Evolutionary conservation across 805 yeast species (phyloP), one percentile per base, ranked within the genome.

Genomic region (Kodamaea leandrae): DNA sequence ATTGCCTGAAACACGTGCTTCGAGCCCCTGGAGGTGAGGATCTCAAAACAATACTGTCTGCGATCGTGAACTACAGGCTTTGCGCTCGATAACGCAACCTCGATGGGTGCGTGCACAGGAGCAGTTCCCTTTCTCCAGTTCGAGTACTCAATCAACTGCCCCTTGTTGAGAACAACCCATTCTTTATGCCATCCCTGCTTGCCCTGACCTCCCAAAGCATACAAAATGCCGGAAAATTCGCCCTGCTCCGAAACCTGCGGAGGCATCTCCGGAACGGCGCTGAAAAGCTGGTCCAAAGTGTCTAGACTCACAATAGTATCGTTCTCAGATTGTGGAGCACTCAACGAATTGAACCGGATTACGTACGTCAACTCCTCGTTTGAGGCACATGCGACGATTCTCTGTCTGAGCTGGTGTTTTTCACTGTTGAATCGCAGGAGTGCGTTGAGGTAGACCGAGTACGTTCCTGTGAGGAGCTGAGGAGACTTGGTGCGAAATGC

Each of bases 111-210:
- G 47, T 79, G 74, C 46, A 86, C 77, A 13, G 80, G 69, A 21
- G 72, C 75, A 14, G 69, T 67, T 15, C 87, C 87, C 42, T 72
- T 77, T 51, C 90, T 76, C 93, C 95, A 88, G 60, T 87, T 89
- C 33, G 83, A 72, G 55, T 76, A 87, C 54, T 87, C 93, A 32
- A 72, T 68, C 30, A 88, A 63, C 43, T 71, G 74, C 2, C 91
- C 89, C n/a, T 78, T 76, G 10, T 76, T 73, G 37, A 87, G 66
- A 0, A 81, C 86, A 1, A 88, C 85, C 90, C 95, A 86, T 57
- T 83, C 89, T 53, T 86, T 87, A 58, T 87, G 95, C 96, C 96
- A 89, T 3, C 84, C 83, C 16, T 68, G 76, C 44, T 76, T 76
- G 0, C 80, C 79, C 43, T 76, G 78, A 0, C 83, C 83, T 0